Conservation (phyloP, 1,284 basidiomycete genomes). For the Apiotrichum porosum region DNA sequence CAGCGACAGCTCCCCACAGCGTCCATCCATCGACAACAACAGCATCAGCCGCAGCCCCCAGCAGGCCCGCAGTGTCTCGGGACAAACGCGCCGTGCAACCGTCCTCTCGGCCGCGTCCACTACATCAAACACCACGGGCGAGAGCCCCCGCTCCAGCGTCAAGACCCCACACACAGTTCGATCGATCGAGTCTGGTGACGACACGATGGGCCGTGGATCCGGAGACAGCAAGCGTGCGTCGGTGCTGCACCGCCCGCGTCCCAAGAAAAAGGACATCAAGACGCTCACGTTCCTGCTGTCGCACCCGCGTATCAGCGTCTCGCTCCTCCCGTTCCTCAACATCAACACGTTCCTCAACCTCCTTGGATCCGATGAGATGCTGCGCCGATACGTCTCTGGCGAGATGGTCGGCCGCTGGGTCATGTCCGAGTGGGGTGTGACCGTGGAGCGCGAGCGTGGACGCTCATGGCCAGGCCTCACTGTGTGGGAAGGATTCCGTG, state of each 20-base stretch:
- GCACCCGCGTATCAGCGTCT: constrained; percentile 33
- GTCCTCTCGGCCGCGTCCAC: not conserved
- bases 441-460: constrained; percentile 27
- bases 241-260: constrained; percentile 9
- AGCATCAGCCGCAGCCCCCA: not conserved
- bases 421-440: constrained; percentile 42
- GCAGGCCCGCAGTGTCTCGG: not conserved
- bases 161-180: not conserved
- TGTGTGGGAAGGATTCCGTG: constrained; percentile 49
- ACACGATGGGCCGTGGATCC: no score
- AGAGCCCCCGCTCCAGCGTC: not conserved
- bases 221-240: not conserved
- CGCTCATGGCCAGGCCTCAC: constrained; percentile 46
- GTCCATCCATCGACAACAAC: not conserved
- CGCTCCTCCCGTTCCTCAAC: constrained; percentile 33
- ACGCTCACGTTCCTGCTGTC: constrained; percentile 20
- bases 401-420: constrained; percentile 47
- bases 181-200: not conserved
- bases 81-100: no score
- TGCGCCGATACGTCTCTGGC: constrained; percentile 39
- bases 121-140: not conserved
- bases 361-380: constrained; percentile 28
- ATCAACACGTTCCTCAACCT: constrained; percentile 47
- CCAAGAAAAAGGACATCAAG: constrained; percentile 1
- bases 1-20: not conserved